These are phyloP conservation scores for Gossypium schwendimanii DNA, from an alignment of 441 rosid genomes.

Conservation along the genomic window DNA sequence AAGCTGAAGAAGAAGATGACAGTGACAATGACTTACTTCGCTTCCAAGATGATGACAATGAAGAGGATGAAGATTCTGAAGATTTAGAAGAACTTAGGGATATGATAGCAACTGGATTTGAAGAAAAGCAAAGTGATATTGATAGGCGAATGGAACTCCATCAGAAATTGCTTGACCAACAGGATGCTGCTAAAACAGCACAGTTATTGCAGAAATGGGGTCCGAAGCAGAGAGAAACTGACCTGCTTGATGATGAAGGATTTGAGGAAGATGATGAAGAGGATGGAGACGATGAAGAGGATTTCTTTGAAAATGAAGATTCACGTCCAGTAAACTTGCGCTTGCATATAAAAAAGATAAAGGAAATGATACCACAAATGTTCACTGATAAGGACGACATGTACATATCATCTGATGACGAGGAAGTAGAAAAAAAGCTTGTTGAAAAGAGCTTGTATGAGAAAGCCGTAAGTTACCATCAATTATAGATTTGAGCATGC, in stretches of 20 bases:
- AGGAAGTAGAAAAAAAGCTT: slow-evolving; percentile 57
- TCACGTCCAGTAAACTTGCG: slow-evolving; percentile 41
- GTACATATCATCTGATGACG: slow-evolving; percentile 82
- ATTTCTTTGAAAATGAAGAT: slow-evolving; percentile 35
- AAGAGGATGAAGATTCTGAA: slow-evolving; percentile 64
- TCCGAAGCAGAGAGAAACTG: slow-evolving; percentile 33
- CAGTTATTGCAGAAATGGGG: slow-evolving; percentile 63
- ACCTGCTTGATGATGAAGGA: slow-evolving; percentile 41
- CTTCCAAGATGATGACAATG: slow-evolving; percentile 65
- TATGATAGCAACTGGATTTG: slow-evolving; percentile 61
- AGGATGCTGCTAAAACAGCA: slow-evolving; percentile 81
- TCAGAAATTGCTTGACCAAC: slow-evolving; percentile 88
- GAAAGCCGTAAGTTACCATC: slow-evolving; percentile 54
- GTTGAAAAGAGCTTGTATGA: slow-evolving; percentile 37
- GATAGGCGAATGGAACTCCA: slow-evolving; percentile 83
- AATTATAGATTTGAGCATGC: slow-evolving; percentile 1
- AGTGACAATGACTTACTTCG: slow-evolving; percentile 72
- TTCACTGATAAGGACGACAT: slow-evolving; percentile 76
- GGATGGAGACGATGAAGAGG: slow-evolving; percentile 19
- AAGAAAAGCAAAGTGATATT: slow-evolving; percentile 60
- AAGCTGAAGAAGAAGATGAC: slow-evolving; percentile 92
- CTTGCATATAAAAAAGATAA: slow-evolving; percentile 58
- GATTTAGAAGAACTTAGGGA: slow-evolving; percentile 63
- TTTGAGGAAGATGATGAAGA: slow-evolving; percentile 33
- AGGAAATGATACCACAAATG: slow-evolving; percentile 82